phyloP scores from a whole-genome alignment of 2,329 filamentous ascomycete genomes.

The Epichloe festucae region DNA sequence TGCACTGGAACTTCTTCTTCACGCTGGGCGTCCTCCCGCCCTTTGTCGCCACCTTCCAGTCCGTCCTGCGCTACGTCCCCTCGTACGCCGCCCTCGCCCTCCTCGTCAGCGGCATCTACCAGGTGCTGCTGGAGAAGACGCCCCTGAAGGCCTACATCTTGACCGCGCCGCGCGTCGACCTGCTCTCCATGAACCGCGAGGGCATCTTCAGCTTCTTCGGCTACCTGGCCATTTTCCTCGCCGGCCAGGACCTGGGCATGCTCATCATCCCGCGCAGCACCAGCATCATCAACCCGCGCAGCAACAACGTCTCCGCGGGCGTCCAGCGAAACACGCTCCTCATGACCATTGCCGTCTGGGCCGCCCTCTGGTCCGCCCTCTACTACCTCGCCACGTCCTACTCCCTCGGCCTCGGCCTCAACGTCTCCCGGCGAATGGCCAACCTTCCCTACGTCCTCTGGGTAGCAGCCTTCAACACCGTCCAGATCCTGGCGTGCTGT shows the following conservation, averaged over 20 bases:
- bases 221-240: slow-evolving; percentile 88
- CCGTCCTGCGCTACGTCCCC: slow-evolving; percentile 54
- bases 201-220: slow-evolving; percentile 91
- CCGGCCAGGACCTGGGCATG: slow-evolving; percentile 74
- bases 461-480: slow-evolving; percentile 81
- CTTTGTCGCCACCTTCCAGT: slow-evolving; percentile 74
- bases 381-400: slow-evolving; percentile 59
- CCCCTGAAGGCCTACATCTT: slow-evolving; percentile 73
- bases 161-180: slow-evolving; percentile 61
- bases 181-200: slow-evolving; percentile 84
- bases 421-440: slow-evolving; percentile 76
- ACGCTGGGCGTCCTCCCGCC: slow-evolving; percentile 80
- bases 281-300: slow-evolving; percentile 32
- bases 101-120: slow-evolving; percentile 55
- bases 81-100: slow-evolving; percentile 68
- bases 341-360: slow-evolving; percentile 50
- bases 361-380: slow-evolving; percentile 53
- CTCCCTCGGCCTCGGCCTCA: slow-evolving; percentile 56
- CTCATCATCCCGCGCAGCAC: slow-evolving; percentile 55
- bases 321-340: slow-evolving; percentile 45
- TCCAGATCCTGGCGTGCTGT: slow-evolving; percentile 70
- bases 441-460: slow-evolving; percentile 91
- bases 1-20: slow-evolving; percentile 99
- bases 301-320: slow-evolving; percentile 27
- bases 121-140: slow-evolving; percentile 63